Base-by-base conservation (phyloP, 768 basidiomycete species). In the Leccinum rimulosum region DNA sequence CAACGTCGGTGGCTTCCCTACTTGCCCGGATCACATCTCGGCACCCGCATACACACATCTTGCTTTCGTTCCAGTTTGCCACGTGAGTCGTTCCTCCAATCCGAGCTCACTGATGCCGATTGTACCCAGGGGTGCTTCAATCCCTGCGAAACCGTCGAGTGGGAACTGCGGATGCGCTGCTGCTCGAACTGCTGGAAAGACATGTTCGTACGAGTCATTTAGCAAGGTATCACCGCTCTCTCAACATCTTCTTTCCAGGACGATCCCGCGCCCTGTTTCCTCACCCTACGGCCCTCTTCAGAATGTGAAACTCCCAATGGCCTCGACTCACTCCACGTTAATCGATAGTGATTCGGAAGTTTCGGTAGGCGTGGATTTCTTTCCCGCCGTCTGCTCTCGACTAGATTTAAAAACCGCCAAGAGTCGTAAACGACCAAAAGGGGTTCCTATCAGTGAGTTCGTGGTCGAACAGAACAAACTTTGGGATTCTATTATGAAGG, bases 1-100 rank as follows among this genome's bases (percentile, higher is more conserved):
- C 11, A 70, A 70, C 40, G 57, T 65, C 31, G 6, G 43, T 15
- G 61, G 50, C 1, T 56, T 76, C 22, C 71, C 75, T 40, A 62
- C 64, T 35, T 68, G 69, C 36, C 68, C 71, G 1, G 49, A 56
- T 19, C 63, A 67, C 33, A 63, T 73, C 31, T 71, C 73, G 10
- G 31, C 31, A 33, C 31, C 31, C 31, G 65, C 66, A 31, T 73
- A 72, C 61, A 68, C 65, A 2, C 31, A 65, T 43, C 66, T 76
- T n/a, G 61, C 67, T 9, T 76, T 70, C 38, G 62, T 64, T 52
- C 54, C 62, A 7, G 60, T 64, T 19, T 76, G 75, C 57, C 70
- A 72, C 48, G 75, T 75, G 54, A 54, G 70, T 57, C 2, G 14
- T n/a, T 6, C 50, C 2, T 12, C 15, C 19, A 8, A 33, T 25